Percentiles rank a stretch among this genome's conserved stretches.
Evolutionary conservation across 768 basidiomycete genomes (phyloP).

Genomic region (Lactarius hatsudake): DNA sequence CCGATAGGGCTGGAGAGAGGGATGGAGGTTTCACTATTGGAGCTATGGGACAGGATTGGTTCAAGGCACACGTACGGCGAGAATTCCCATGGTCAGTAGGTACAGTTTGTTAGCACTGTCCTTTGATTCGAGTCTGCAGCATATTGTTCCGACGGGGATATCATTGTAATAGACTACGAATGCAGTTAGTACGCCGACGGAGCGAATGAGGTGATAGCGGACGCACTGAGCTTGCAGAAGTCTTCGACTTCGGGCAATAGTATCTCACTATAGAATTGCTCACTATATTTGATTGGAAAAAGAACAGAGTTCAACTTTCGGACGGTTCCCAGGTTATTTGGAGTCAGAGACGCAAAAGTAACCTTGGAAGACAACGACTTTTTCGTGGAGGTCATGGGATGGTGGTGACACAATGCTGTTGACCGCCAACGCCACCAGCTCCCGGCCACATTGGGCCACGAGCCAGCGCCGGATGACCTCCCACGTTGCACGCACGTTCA

Average conservation of each 20-base stretch:
- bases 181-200: neutral
- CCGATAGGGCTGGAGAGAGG: slow-evolving; percentile 68
- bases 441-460: slow-evolving; percentile 7
- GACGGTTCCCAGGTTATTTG: slow-evolving; percentile 75
- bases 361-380: slow-evolving; percentile 43
- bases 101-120: slow-evolving; percentile 60
- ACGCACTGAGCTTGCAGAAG: slow-evolving; percentile 84
- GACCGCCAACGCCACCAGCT: slow-evolving; percentile 18
- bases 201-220: slow-evolving; percentile 18
- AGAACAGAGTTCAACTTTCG: slow-evolving; percentile 72
- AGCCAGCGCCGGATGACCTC: neutral
- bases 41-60: neutral
- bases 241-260: slow-evolving; percentile 73
- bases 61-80: slow-evolving; percentile 58
- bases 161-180: slow-evolving; percentile 86
- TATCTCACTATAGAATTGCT: slow-evolving; percentile 84
- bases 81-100: slow-evolving; percentile 89
- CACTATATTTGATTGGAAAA: slow-evolving; percentile 87
- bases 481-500: neutral
- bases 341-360: slow-evolving; percentile 69
- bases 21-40: neutral
- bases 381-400: slow-evolving; percentile 33
- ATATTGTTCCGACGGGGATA: slow-evolving; percentile 85
- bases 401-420: slow-evolving; percentile 30
- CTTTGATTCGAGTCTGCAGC: slow-evolving; percentile 76